These are phyloP conservation scores for Acacia melanoxylon DNA, from an alignment of 306 rosid genomes.

Conservation along the genomic window DNA sequence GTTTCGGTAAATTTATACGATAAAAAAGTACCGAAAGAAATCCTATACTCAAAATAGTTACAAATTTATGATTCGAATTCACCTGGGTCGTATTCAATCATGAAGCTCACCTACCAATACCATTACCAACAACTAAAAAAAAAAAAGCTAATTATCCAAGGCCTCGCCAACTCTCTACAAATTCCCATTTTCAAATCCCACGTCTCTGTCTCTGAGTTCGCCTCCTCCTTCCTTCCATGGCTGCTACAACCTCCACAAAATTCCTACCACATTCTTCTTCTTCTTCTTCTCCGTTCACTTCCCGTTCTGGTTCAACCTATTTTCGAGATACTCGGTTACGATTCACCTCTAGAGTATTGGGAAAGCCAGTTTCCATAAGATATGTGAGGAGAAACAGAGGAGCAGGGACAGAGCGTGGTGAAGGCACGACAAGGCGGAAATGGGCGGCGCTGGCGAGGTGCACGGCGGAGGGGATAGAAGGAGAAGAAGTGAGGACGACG, in stretches of 20 bases:
- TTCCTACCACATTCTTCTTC: conserved; percentile 21
- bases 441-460: conserved; percentile 40
- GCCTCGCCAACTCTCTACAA: background rate
- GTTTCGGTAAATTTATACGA: too few relatives aligned
- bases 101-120: background rate
- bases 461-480: conserved; percentile 67
- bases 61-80: too few relatives aligned
- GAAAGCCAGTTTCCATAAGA: background rate
- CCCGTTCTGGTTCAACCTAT: conserved; percentile 35
- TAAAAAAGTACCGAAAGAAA: too few relatives aligned
- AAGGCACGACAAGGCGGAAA: conserved; percentile 15
- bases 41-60: too few relatives aligned
- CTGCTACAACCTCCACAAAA: conserved; percentile 32
- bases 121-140: background rate
- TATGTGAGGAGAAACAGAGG: background rate
- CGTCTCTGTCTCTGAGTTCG: background rate
- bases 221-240: conserved; percentile 34
- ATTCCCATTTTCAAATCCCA: background rate
- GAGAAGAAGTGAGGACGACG: conserved; percentile 44
- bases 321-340: conserved; percentile 37
- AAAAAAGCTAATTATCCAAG: background rate
- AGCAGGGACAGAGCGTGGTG: conserved; percentile 11
- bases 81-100: too few relatives aligned
- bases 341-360: conserved; percentile 31
- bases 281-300: conserved; percentile 19